These are phyloP conservation scores for Apiotrichum brassicae DNA, from an alignment of 1,284 basidiomycete genomes.

Conservation along the genomic window DNA sequence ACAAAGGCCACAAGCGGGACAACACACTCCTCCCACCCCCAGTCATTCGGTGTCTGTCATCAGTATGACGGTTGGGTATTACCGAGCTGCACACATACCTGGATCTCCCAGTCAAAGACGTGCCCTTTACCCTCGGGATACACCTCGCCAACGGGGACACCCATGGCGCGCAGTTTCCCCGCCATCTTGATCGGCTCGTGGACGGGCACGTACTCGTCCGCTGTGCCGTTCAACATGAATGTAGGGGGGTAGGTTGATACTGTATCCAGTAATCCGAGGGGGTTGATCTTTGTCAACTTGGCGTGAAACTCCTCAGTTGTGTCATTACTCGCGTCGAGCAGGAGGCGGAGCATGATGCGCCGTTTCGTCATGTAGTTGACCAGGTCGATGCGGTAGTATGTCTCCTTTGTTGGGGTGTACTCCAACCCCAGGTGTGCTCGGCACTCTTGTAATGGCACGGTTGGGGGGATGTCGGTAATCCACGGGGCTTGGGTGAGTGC, in stretches of 20 bases:
- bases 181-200: slow-evolving; percentile 18
- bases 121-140: slow-evolving; percentile 21
- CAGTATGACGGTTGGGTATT: neutral
- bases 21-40: slow-evolving; percentile 23
- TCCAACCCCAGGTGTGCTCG: slow-evolving; percentile 7
- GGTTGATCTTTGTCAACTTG: neutral
- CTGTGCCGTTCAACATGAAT: slow-evolving; percentile 26
- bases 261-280: neutral
- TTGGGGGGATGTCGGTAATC: slow-evolving; percentile 8
- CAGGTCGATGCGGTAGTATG: slow-evolving; percentile 6
- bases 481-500: slow-evolving; percentile 7
- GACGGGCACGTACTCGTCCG: slow-evolving; percentile 21
- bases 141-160: slow-evolving; percentile 10
- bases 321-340: slow-evolving; percentile 11
- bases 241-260: slow-evolving; percentile 18
- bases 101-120: slow-evolving; percentile 21
- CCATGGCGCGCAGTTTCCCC: slow-evolving; percentile 12
- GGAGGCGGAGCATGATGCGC: slow-evolving; percentile 7
- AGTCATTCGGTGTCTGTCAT: slow-evolving; percentile 17
- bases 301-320: slow-evolving; percentile 9
- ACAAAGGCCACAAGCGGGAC: slow-evolving; percentile 22
- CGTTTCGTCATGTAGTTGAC: slow-evolving; percentile 4
- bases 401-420: neutral
- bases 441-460: slow-evolving; percentile 4
- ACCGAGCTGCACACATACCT: neutral